phyloP scores from a whole-genome alignment of 2,329 filamentous ascomycete species.

The Basipetospora chlamydospora region DNA sequence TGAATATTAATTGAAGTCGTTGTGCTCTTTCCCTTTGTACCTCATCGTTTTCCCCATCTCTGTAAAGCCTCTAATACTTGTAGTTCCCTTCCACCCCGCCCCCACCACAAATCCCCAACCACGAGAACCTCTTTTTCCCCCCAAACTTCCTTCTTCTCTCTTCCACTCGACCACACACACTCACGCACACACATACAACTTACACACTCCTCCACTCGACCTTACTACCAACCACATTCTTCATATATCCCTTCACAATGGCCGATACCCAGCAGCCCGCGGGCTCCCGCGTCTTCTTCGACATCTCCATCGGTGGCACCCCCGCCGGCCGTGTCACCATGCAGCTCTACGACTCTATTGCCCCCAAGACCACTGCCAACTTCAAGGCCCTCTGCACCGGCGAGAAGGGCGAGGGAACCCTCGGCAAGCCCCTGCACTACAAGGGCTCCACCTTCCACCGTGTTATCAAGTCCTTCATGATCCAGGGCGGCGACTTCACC shows the following conservation, averaged over 20 bases:
- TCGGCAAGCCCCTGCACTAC: slow-evolving; percentile 79
- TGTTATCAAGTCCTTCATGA: slow-evolving; percentile 98
- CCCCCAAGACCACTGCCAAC: slow-evolving; percentile 93
- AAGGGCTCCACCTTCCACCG: slow-evolving; percentile 90
- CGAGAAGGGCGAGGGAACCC: slow-evolving; percentile 73
- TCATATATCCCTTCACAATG: slow-evolving; percentile 17
- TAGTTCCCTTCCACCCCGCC: too few relatives aligned
- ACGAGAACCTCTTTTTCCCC: too few relatives aligned
- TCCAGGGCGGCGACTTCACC: slow-evolving; percentile 95
- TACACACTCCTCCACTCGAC: slow-evolving; percentile 3
- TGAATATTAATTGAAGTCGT: too few relatives aligned
- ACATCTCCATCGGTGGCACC: slow-evolving; percentile 67
- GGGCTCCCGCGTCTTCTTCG: slow-evolving; percentile 93
- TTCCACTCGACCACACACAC: too few relatives aligned
- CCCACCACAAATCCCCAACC: too few relatives aligned
- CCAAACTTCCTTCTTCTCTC: too few relatives aligned
- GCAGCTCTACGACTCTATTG: slow-evolving; percentile 63
- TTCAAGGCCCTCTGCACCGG: slow-evolving; percentile 90
- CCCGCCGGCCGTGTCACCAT: slow-evolving; percentile 68
- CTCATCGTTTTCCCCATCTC: too few relatives aligned
- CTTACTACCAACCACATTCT: slow-evolving; percentile 4
- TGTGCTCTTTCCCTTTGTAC: too few relatives aligned
- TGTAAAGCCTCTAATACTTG: too few relatives aligned
- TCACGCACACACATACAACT: too few relatives aligned
- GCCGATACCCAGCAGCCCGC: slow-evolving; percentile 24